A percentile compares a stretch with the other conserved stretches of the same genome.
Evolutionary conservation across 768 basidiomycete genomes (phyloP).

Genomic region (Coprinopsis strossmayeri): DNA sequence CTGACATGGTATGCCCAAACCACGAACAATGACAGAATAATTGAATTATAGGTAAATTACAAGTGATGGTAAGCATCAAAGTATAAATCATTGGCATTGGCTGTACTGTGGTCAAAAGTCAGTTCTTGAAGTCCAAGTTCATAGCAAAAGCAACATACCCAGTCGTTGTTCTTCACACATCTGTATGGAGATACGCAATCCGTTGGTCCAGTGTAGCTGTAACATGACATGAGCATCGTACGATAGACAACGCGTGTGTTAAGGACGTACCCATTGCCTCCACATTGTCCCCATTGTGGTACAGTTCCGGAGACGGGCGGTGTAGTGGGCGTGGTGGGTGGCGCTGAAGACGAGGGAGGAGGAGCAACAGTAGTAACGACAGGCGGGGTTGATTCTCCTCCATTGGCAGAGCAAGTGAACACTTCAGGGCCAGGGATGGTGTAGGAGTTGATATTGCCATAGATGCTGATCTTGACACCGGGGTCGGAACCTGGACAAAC

Average conservation of each 20-base stretch:
- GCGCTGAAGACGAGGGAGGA: not conserved
- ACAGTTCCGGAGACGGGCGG: constrained; percentile 22
- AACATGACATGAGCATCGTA: too few relatives aligned
- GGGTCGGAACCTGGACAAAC: constrained; percentile 30
- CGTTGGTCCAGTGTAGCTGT: constrained; percentile 13
- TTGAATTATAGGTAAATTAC: too few relatives aligned
- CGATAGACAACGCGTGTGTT: not conserved
- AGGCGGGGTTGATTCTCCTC: constrained; percentile 10
- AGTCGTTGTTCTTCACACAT: constrained; percentile 16
- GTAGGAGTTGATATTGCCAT: constrained; percentile 30
- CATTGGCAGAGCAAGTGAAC: constrained; percentile 27
- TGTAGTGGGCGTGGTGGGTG: constrained; percentile 10
- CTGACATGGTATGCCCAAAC: too few relatives aligned
- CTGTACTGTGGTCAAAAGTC: not conserved
- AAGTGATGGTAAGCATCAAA: too few relatives aligned
- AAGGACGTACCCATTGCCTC: constrained; percentile 15
- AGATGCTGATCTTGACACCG: constrained; percentile 41
- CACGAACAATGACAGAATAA: too few relatives aligned
- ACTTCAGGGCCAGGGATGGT: constrained; percentile 35
- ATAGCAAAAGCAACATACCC: constrained; percentile 11
- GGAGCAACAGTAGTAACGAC: constrained; percentile 12
- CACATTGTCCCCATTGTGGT: constrained; percentile 38
- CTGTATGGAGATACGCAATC: constrained; percentile 18
- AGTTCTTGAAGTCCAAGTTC: not conserved
- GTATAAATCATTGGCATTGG: not conserved